Evolutionary conservation across 345 rosid species (phyloP).

Genomic region (Lepidium aucheri): DNA sequence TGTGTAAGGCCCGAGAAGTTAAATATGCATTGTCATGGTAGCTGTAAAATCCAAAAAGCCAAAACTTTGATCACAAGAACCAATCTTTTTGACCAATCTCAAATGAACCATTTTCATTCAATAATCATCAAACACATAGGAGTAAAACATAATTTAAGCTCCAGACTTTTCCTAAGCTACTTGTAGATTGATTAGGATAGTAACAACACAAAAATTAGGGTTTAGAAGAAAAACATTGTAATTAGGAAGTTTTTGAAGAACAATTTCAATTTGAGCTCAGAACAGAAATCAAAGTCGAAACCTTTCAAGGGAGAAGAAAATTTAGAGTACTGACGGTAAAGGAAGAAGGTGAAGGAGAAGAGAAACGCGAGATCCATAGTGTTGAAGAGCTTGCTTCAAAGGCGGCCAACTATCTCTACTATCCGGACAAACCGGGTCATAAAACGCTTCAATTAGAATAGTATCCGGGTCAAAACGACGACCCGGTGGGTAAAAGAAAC

Average conservation of each 20-base stretch:
- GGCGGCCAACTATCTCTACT: slow-evolving; percentile 30
- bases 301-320: background rate
- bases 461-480: slow-evolving; percentile 19
- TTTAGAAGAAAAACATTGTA: background rate
- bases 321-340: slow-evolving; percentile 24
- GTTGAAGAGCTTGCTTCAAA: slow-evolving; percentile 15
- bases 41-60: slow-evolving; percentile 10
- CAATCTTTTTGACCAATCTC: background rate
- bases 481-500: slow-evolving; percentile 22
- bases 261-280: background rate
- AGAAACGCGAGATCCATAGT: slow-evolving; percentile 23
- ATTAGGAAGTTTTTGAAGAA: background rate
- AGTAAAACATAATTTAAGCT: too few species aligned
- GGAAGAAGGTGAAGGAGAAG: slow-evolving; percentile 28
- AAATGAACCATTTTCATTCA: background rate
- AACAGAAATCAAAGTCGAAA: background rate
- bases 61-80: background rate
- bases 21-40: slow-evolving; percentile 31
- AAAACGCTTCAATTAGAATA: slow-evolving; percentile 22
- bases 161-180: background rate
- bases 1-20: slow-evolving; percentile 26
- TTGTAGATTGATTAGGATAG: background rate
- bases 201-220: background rate
- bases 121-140: background rate
- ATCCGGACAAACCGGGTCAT: slow-evolving; percentile 27